Evolutionary conservation across 2,329 filamentous ascomycete genomes (phyloP).

Genomic region (Pseudonectria foliicola): DNA sequence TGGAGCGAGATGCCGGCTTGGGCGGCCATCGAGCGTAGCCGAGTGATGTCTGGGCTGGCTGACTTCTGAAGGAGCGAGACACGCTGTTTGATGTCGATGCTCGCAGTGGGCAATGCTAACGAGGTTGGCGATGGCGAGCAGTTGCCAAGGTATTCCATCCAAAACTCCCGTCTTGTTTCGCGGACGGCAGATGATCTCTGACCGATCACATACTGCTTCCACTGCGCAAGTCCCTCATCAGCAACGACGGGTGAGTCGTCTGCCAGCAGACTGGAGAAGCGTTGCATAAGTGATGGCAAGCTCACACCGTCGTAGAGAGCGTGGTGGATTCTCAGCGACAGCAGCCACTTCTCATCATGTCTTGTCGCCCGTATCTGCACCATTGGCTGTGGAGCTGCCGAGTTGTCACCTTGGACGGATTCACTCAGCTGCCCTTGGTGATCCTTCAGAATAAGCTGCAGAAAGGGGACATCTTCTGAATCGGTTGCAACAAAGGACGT

Average conservation of each 20-base stretch:
- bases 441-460: constrained; percentile 52
- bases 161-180: constrained; percentile 28
- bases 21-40: constrained; percentile 30
- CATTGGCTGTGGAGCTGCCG: constrained; percentile 6
- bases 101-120: neutral
- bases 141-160: constrained; percentile 32
- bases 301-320: constrained; percentile 84
- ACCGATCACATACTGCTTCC: constrained; percentile 17
- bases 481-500: constrained; percentile 55
- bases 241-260: constrained; percentile 4
- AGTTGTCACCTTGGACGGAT: neutral
- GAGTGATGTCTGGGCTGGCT: constrained; percentile 33
- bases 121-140: neutral
- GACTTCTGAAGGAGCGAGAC: constrained; percentile 36
- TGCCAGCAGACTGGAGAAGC: constrained; percentile 11
- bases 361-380: constrained; percentile 7
- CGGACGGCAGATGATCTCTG: constrained; percentile 4
- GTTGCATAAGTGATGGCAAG: constrained; percentile 54
- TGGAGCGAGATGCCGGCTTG: constrained; percentile 59
- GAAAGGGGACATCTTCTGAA: constrained; percentile 40
- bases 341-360: constrained; percentile 13
- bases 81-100: constrained; percentile 9
- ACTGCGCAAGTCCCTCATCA: constrained; percentile 14
- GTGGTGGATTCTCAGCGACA: constrained; percentile 67
- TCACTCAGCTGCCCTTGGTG: constrained; percentile 5